Evolutionary conservation across 2,329 filamentous ascomycete genomes (phyloP).

Genomic region (Fusarium sp.): DNA sequence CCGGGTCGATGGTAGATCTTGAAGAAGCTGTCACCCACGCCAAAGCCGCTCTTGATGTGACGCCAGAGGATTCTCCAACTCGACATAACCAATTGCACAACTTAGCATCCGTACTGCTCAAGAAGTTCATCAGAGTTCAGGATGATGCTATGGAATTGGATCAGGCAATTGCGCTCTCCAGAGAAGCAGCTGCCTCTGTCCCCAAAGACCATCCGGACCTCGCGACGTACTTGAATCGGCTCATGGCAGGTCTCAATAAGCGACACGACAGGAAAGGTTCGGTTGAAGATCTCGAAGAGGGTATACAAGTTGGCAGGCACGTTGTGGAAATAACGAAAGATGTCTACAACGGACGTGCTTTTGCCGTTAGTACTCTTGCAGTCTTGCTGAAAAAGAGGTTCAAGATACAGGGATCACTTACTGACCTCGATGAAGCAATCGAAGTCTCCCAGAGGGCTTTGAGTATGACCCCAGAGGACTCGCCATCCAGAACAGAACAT

Average conservation of each 20-base stretch:
- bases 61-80: accelerated
- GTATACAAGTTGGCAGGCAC: not conserved
- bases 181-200: not conserved
- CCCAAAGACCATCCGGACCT: not conserved
- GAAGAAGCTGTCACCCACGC: not conserved
- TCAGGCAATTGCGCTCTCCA: not conserved
- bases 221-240: not conserved
- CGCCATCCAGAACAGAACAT: not conserved
- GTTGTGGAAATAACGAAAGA: accelerated
- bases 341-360: not conserved
- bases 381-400: not conserved
- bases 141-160: not conserved
- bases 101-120: not conserved
- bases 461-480: not conserved
- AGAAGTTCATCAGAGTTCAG: not conserved
- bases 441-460: not conserved
- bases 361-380: not conserved
- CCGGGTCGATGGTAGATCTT: not conserved
- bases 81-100: not conserved
- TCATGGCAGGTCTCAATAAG: not conserved
- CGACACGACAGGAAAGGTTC: not conserved
- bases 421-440: not conserved
- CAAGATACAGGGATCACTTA: not conserved
- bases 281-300: not conserved
- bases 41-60: not conserved